These are phyloP conservation scores for Aspergillus indologenus DNA, from an alignment of 495 filamentous ascomycete genomes.

Conservation along the genomic window DNA sequence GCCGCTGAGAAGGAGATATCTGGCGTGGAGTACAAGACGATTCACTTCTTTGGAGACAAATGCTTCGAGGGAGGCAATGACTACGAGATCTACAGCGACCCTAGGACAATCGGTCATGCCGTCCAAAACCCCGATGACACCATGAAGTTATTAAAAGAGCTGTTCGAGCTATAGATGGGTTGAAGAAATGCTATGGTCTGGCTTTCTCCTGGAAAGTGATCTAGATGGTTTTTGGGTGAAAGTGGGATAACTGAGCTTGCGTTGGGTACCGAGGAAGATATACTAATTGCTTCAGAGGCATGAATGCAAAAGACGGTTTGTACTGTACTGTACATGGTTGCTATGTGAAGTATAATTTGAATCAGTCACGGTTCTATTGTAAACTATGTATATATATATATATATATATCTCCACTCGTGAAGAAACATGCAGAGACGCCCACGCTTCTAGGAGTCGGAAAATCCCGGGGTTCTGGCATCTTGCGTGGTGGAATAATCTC, in stretches of 20 bases:
- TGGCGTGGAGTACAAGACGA: constrained; percentile 73
- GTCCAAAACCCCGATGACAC: constrained; percentile 83
- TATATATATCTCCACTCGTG: too few relatives aligned
- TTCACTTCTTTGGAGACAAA: constrained; percentile 99
- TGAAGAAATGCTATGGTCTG: constrained; percentile 16
- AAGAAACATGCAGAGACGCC: too few relatives aligned
- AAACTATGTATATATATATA: too few relatives aligned
- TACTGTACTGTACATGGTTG: too few relatives aligned
- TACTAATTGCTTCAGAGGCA: neutral
- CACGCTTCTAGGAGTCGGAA: too few relatives aligned
- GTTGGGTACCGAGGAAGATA: neutral
- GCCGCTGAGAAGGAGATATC: constrained; percentile 74
- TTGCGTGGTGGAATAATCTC: too few relatives aligned
- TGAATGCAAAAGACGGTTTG: too few relatives aligned
- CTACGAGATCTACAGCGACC: constrained; percentile 84
- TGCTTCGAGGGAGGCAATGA: constrained; percentile 86
- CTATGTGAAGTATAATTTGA: too few relatives aligned
- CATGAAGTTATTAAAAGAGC: constrained; percentile 65
- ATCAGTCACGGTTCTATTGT: too few relatives aligned
- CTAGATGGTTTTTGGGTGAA: too few relatives aligned
- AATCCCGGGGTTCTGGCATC: too few relatives aligned
- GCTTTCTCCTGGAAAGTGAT: neutral
- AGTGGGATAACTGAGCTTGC: too few relatives aligned
- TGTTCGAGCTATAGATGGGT: constrained; percentile 64
- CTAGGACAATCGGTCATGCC: constrained; percentile 76